Evolutionary conservation across 1,139 yeast species (phyloP), one percentile per base, ranked within the genome.

Genomic region (Pichia sp.): DNA sequence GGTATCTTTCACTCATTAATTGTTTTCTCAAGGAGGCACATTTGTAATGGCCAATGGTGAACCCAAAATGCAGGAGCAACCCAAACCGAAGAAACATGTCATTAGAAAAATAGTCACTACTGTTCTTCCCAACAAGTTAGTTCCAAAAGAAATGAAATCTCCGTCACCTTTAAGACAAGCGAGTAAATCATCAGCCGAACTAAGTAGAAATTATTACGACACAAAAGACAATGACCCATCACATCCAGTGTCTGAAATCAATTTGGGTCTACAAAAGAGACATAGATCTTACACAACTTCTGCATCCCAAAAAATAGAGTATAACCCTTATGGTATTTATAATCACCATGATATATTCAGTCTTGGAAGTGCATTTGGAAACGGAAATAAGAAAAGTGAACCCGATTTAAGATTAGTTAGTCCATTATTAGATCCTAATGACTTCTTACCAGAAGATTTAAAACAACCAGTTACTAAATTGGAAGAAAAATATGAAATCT

Each of bases 401-500:
- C 60, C 62, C 7, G 46, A 43, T 12, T 20, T 37, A 11, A 63
- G 77, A 25, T 65, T 84, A 48, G 73, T 79, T 3, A 70, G 77
- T 52, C 89, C 92, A 0, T 75, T 82, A 18, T 76, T 75, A 15
- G 76, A 78, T 55, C 92, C 92, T 1, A 82, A 83, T 60, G 77
- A 74, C 22, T 71, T 64, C 54, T 64, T 85, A 26, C 89, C 90
- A 0, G 68, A 61, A 0, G 74, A 72, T 5, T 68, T 76, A 34
- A 44, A 54, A 27, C 52, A 55, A 40, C 30, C 27, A 2, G 11
- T 48, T 8, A 52, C 51, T 5, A 42, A 46, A 32, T 42, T 61
- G 3, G 62, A 58, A 15, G 53, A 56, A 11, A 49, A 55, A 34
- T 61, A 60, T 44, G 55, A 50, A 11, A 68, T 82, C 32, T 63